Evolutionary conservation across 805 yeast species (phyloP).

Genomic region (Starmerella roubikii): DNA sequence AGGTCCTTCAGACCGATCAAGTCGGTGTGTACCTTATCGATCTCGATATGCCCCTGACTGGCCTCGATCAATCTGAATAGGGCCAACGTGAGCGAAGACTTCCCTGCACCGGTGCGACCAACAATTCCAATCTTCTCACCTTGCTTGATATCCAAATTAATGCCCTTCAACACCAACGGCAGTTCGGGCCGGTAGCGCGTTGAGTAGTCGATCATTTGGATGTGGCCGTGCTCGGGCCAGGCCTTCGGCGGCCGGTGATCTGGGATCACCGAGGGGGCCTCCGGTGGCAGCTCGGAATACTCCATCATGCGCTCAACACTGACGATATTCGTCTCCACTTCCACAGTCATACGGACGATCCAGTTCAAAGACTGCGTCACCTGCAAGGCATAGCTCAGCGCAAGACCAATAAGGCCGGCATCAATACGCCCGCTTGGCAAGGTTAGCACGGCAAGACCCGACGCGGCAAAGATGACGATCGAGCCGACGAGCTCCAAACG

Average conservation of each 20-base stretch:
- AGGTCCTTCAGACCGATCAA: slow-evolving; percentile 63
- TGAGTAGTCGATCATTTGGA: slow-evolving; percentile 59
- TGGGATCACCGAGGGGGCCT: slow-evolving; percentile 63
- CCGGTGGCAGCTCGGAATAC: slow-evolving; percentile 64
- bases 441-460: slow-evolving; percentile 64
- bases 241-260: slow-evolving; percentile 48
- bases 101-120: slow-evolving; percentile 96
- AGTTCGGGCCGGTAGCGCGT: slow-evolving; percentile 73
- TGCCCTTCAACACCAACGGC: slow-evolving; percentile 61
- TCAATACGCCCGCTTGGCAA: slow-evolving; percentile 55
- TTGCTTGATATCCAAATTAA: slow-evolving; percentile 50
- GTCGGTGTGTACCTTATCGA: slow-evolving; percentile 57
- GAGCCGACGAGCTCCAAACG: slow-evolving; percentile 88
- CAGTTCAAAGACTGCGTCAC: slow-evolving; percentile 88
- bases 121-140: slow-evolving; percentile 87
- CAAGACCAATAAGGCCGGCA: slow-evolving; percentile 88
- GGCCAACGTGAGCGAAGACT: slow-evolving; percentile 72
- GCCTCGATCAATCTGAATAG: slow-evolving; percentile 75
- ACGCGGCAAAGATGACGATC: slow-evolving; percentile 70
- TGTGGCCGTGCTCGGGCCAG: slow-evolving; percentile 67
- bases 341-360: slow-evolving; percentile 98
- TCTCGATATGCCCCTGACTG: slow-evolving; percentile 50
- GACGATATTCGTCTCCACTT: slow-evolving; percentile 93
- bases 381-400: slow-evolving; percentile 85
- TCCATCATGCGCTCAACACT: slow-evolving; percentile 91